Base-by-base conservation (phyloP, 2,329 filamentous ascomycete species). In the Pestalotiopsis sp. region DNA sequence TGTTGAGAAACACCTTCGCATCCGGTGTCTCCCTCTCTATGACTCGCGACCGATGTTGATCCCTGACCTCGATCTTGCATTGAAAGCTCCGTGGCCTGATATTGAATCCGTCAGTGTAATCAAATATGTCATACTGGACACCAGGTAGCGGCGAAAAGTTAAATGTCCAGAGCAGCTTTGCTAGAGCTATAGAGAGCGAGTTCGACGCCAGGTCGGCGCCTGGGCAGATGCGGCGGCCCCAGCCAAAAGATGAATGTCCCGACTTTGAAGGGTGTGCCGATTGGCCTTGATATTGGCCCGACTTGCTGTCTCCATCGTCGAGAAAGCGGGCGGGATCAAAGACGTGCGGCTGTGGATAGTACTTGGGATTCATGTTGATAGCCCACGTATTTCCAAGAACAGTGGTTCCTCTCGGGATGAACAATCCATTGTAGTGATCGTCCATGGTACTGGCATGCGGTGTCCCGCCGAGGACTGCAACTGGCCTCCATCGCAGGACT, bases 181-280 rank as follows among this genome's bases (percentile, higher is more conserved):
- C 62, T 20, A 65, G 25, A 45, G 62, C 62, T 49, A 65, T 65
- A 6, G 52, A 65, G 13, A 65, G 62, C 7, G 62, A 65, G 14
- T 65, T 65, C 5, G 36, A 65, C 62, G 62, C 62, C 38, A 65
- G 39, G 38, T 65, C 62, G 20, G 62, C 62, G 14, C 87, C 86
- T 59, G 82, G 83, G 74, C 86, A 89, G 3, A 86, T 84, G 5
- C 86, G 77, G 3, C 86, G 81, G 6, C 87, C 87, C 84, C 85
- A 88, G 31, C 86, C 86, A 73, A 88, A 87, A 2, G 85, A 85
- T 83, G 87, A 87, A 73, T 87, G 86, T 0, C 84, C 83, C 65
- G 78, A 81, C 70, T 86, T 84, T 11, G 84, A 4, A 84, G 79
- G 49, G 71, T 74, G 68, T 81, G 76, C 3, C 77, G 74, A 69